Evolutionary conservation across 2,329 filamentous ascomycete species (phyloP).

Genomic region (Apiospora hydei): DNA sequence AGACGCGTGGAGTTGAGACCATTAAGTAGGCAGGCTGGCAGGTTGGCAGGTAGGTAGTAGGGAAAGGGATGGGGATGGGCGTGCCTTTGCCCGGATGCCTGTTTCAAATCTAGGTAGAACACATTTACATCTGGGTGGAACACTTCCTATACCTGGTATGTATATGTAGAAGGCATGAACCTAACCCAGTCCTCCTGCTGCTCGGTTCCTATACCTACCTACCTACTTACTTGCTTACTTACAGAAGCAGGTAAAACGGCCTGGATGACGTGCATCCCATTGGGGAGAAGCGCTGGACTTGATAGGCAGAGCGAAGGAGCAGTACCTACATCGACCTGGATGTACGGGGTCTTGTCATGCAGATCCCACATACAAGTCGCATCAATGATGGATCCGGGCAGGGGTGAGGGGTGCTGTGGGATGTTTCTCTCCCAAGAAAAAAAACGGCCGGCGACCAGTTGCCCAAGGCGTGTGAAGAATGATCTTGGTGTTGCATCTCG

Average conservation of each 20-base stretch:
- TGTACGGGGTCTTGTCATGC: slow-evolving; percentile 8
- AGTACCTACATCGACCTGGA: not conserved
- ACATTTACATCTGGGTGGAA: no score
- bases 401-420: not conserved
- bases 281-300: not conserved
- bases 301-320: not conserved
- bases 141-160: not conserved
- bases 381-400: not conserved
- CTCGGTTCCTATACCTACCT: not conserved
- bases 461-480: not conserved
- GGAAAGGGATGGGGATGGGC: not conserved
- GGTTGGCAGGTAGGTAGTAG: no score
- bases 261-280: slow-evolving; percentile 2
- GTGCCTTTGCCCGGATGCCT: not conserved
- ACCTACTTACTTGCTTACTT: not conserved
- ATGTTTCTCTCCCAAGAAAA: not conserved
- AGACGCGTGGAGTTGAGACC: not conserved
- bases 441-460: not conserved
- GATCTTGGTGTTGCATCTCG: slow-evolving; percentile 6
- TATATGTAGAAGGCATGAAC: not conserved
- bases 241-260: not conserved
- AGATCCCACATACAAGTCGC: slow-evolving; percentile 15
- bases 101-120: not conserved
- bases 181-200: not conserved
- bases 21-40: no score